Evolutionary conservation across 1,139 yeast species (phyloP), one percentile per base, ranked within the genome.

Genomic region (Geotrichum australiense): DNA sequence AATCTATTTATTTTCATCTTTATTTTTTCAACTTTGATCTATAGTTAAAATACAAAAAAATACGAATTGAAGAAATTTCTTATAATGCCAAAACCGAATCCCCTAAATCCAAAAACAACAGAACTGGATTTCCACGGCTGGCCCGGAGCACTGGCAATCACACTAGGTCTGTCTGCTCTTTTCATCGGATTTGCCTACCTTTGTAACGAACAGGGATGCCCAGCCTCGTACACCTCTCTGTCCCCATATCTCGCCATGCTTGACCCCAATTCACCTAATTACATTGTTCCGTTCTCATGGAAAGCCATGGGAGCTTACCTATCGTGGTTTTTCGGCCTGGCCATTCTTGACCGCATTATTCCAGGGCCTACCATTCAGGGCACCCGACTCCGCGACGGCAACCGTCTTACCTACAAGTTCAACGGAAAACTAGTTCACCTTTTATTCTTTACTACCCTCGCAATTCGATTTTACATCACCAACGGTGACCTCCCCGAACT

Each of bases 311-410:
- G 58, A 4, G 81, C 73, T 3, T 91, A 89, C 58, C 49, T 75
- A n/a, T 51, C 63, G 1, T 91, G 98, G 97, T 81, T 86, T 56
- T 68, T 70, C 42, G 70, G 70, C 0, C 69, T 91, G 47, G 80
- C 76, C 4, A 41, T 72, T 0, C 63, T 85, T 33, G 96, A 86
- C 58, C 58, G 73, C 12, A 53, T 79, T 7, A 64, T 86, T 23
- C 97, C 97, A 1, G 97, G 98, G 0, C 71, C 69, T 35, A 57
- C 61, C 24, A 69, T 77, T 51, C 56, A 73, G 32, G 99, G 99
- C 19, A 75, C 80, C 3, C 62, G 61, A 39, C 66, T 91, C 48
- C 71, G 96, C 53, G 95, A 87, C 57, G 93, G 91, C 1, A 70
- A 84, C 1, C 59, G 62, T 41, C 70, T 93, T 48, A 58, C 60